phyloP scores from a whole-genome alignment of 768 basidiomycete species.

The Peribolospora kevripleyi region DNA sequence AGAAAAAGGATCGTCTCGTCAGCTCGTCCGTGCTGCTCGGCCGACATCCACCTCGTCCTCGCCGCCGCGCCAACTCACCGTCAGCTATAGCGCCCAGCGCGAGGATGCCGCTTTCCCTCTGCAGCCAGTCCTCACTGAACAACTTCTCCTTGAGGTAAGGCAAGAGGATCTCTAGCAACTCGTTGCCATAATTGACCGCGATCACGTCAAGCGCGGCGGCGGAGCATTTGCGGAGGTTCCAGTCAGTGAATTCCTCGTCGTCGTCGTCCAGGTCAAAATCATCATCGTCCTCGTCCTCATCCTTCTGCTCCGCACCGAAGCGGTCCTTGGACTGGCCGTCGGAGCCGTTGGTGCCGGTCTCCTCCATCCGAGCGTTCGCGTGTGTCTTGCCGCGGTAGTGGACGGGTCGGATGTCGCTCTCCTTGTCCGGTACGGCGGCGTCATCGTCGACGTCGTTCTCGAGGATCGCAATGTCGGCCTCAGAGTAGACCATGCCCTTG shows the following conservation, averaged over 20 bases:
- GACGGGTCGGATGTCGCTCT: constrained; percentile 84
- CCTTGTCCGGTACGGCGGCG: constrained; percentile 72
- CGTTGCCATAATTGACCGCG: constrained; percentile 73
- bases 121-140: constrained; percentile 78
- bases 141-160: constrained; percentile 77
- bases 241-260: constrained; percentile 90
- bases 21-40: neutral
- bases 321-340: constrained; percentile 32
- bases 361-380: constrained; percentile 44
- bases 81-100: constrained; percentile 97
- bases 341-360: constrained; percentile 14
- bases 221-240: constrained; percentile 95
- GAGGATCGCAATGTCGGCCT: constrained; percentile 83
- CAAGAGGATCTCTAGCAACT: constrained; percentile 66
- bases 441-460: constrained; percentile 72
- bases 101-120: constrained; percentile 82
- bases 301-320: constrained; percentile 56
- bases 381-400: constrained; percentile 72
- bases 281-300: constrained; percentile 72
- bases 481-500: constrained; percentile 90
- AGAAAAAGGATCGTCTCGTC: neutral
- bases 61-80: constrained; percentile 30
- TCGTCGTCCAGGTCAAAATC: constrained; percentile 76
- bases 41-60: neutral
- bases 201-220: constrained; percentile 93